Percentiles rank a stretch among this genome's conserved stretches.
These are phyloP conservation scores for Thelephora terrestris DNA, from an alignment of 1,284 basidiomycete genomes.

Conservation along the genomic window DNA sequence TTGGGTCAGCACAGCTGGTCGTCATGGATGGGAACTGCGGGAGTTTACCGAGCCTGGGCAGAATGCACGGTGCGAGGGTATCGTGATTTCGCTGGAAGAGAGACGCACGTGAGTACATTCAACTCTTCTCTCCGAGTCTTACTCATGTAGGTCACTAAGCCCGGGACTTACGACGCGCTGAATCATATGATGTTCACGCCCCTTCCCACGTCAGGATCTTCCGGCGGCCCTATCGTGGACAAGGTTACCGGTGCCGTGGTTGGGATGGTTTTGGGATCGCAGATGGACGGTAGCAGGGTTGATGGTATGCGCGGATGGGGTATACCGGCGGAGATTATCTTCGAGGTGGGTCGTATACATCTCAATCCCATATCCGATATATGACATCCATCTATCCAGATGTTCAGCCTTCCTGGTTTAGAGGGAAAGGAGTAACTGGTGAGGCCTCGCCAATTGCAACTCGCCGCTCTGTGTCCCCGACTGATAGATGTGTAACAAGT, in stretches of 20 bases:
- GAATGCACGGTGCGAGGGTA: conserved; percentile 45
- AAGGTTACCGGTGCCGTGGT: conserved; percentile 56
- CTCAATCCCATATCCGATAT: background rate
- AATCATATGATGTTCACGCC: conserved; percentile 47
- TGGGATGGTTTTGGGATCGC: conserved; percentile 55
- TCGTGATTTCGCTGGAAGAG: conserved; percentile 46
- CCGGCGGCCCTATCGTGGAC: conserved; percentile 64
- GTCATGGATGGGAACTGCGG: conserved; percentile 34
- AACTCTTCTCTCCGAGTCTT: background rate
- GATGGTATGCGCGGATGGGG: conserved; percentile 58
- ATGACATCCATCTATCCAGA: conserved; percentile 21
- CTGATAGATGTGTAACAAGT: no score
- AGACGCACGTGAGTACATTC: conserved; percentile 37
- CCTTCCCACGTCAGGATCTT: conserved; percentile 56
- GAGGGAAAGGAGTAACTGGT: conserved; percentile 17
- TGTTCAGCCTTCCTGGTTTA: conserved; percentile 37
- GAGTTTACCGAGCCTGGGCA: conserved; percentile 46
- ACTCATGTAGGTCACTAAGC: conserved; percentile 23
- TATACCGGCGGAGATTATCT: conserved; percentile 59
- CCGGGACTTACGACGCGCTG: conserved; percentile 62
- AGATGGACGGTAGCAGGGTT: conserved; percentile 41
- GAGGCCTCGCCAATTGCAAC: no score
- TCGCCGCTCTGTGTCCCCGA: no score
- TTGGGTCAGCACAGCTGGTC: conserved; percentile 33
- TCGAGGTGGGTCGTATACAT: conserved; percentile 36